These are phyloP conservation scores for Apiosordaria backusii DNA, from an alignment of 495 filamentous ascomycete genomes.

Conservation along the genomic window DNA sequence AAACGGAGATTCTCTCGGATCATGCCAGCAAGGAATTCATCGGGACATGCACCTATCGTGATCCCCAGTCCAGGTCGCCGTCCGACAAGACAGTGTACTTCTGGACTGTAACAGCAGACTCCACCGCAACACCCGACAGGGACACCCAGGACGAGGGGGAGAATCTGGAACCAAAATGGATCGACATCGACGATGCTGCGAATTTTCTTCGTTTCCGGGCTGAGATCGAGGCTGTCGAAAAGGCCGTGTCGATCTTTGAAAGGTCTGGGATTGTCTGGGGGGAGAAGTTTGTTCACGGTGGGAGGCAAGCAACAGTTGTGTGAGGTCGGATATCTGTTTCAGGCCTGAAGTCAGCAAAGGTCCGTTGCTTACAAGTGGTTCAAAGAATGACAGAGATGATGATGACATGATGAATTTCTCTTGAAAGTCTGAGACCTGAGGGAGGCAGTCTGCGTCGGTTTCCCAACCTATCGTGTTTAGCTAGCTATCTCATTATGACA, in stretches of 20 bases:
- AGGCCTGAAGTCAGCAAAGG: neutral
- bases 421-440: neutral
- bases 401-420: neutral
- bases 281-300: neutral
- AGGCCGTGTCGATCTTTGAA: constrained; percentile 23
- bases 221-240: constrained; percentile 26
- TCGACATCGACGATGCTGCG: constrained; percentile 21
- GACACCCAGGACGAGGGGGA: constrained; percentile 33
- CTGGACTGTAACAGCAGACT: constrained; percentile 32
- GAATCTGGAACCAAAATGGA: constrained; percentile 28
- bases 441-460: neutral
- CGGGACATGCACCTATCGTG: constrained; percentile 28
- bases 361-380: neutral
- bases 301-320: neutral
- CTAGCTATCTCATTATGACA: neutral
- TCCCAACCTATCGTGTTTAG: neutral
- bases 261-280: constrained; percentile 19
- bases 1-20: constrained; percentile 27
- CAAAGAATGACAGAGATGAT: neutral
- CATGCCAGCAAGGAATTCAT: constrained; percentile 29
- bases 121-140: constrained; percentile 16
- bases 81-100: constrained; percentile 32
- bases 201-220: constrained; percentile 27
- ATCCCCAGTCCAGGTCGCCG: constrained; percentile 29
- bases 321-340: neutral